Evolutionary conservation across 1,284 basidiomycete genomes (phyloP), one percentile per base, ranked within the genome.

Genomic region (Boletus mariae): DNA sequence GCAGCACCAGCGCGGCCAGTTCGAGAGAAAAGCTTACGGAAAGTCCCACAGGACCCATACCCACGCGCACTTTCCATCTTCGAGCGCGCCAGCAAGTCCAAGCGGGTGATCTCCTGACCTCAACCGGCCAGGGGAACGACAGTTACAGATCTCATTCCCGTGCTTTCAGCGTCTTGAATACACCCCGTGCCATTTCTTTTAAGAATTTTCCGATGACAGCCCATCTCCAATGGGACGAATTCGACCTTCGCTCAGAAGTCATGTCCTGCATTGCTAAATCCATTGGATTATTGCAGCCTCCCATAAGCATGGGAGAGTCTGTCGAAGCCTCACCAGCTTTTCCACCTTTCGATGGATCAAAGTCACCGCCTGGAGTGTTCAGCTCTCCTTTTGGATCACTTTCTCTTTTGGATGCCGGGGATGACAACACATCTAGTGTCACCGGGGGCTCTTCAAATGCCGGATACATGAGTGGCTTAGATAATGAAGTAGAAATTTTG

Each of bases 211-310:
- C 58, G 13, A 61, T 71, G n/a, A 60, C 64, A n/a, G 60, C 66
- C 2, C 67, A 59, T 47, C 46, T 73, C 32, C 58, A 71, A 13
- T 69, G 68, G 1, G 82, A 83, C 23, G 84, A 89, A 41, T 95
- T 97, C 64, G 92, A 98, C 64, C 80, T 99, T 35, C 85, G 92
- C 42, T 92, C 94, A 59, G 93, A 92, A 58, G 94, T 99, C 32
- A 94, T 99, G 90, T 88, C 90, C 5, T 97, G 93, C 71, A 97
- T 99, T 55, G 94, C 95, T 1, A 96, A 95, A 69, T 97, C 94
- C 5, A 98, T 99, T 53, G 96, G 96, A 3, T 79, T 99, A 11
- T 76, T 92, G n/a, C 95, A 97, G 60, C 87, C 92, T 7, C 82
- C 86, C 8, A 74, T 87, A 13, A 87, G 84, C 54, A 82, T 78